These are phyloP conservation scores for Fragaria nilgerrensis DNA, from an alignment of 306 rosid species.

Conservation along the genomic window DNA sequence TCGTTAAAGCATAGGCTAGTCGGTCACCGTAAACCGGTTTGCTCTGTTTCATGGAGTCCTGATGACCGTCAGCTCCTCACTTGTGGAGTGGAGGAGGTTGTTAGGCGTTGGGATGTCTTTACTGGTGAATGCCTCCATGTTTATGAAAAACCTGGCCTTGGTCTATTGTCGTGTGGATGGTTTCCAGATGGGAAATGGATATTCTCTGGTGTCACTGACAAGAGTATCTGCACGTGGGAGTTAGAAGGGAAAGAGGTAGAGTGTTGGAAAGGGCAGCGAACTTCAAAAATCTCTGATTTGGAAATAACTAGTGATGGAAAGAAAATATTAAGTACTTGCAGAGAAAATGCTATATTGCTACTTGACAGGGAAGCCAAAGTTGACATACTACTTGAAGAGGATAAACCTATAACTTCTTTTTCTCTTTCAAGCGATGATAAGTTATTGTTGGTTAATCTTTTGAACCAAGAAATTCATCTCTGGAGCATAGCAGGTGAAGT, in stretches of 20 bases:
- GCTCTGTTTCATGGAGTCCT: slow-evolving; percentile 91
- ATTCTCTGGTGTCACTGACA: slow-evolving; percentile 79
- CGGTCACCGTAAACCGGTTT: slow-evolving; percentile 83
- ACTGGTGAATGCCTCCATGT: slow-evolving; percentile 81
- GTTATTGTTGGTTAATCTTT: slow-evolving; percentile 77
- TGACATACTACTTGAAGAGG: slow-evolving; percentile 78
- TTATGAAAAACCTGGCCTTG: slow-evolving; percentile 72
- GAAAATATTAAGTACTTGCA: slow-evolving; percentile 69
- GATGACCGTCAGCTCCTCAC: slow-evolving; percentile 81
- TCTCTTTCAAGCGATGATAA: slow-evolving; percentile 76
- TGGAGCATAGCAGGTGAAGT: slow-evolving; percentile 80
- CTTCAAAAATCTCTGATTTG: slow-evolving; percentile 83
- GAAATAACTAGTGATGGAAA: slow-evolving; percentile 74
- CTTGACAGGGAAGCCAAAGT: slow-evolving; percentile 74
- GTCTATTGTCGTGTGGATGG: slow-evolving; percentile 88
- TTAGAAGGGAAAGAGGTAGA: slow-evolving; percentile 92
- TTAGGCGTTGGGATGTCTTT: slow-evolving; percentile 91
- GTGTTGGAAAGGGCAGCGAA: slow-evolving; percentile 85
- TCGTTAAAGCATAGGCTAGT: slow-evolving; percentile 68
- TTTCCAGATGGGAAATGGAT: slow-evolving; percentile 80
- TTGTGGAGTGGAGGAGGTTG: slow-evolving; percentile 88
- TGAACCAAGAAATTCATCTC: slow-evolving; percentile 93
- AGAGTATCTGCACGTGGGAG: slow-evolving; percentile 95
- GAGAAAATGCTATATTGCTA: slow-evolving; percentile 55
- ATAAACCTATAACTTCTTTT: slow-evolving; percentile 77